phyloP scores from a whole-genome alignment of 129 eudicot species.

The Solidago caesia region DNA sequence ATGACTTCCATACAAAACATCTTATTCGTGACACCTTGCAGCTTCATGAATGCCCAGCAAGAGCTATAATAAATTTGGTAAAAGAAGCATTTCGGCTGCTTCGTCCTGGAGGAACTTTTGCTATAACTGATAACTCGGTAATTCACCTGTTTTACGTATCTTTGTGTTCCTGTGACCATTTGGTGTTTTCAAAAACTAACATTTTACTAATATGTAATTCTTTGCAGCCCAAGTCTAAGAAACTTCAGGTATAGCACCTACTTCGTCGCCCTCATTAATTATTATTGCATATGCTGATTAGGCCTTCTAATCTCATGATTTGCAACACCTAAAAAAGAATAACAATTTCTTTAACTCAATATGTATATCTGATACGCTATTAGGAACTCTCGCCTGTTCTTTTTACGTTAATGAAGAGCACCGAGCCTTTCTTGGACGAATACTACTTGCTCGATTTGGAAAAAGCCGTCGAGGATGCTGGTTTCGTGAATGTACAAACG shows the following conservation, averaged over 20 bases:
- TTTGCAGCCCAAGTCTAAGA: conserved; percentile 97
- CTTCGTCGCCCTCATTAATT: conserved; percentile 3
- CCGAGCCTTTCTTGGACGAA: conserved; percentile 92
- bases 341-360: background rate
- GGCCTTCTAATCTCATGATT: background rate
- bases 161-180: background rate
- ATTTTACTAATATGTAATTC: conserved; percentile 1
- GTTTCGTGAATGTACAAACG: conserved; percentile 66
- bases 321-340: background rate
- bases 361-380: conserved; percentile 15
- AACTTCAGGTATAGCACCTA: conserved; percentile 67
- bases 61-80: conserved; percentile 68
- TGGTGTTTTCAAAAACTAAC: conserved; percentile 4
- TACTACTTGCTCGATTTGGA: conserved; percentile 89
- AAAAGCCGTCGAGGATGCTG: conserved; percentile 56
- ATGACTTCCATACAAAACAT: background rate
- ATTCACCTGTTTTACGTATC: background rate
- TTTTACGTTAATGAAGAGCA: conserved; percentile 95
- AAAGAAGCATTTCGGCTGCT: conserved; percentile 91
- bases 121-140: conserved; percentile 91
- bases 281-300: background rate
- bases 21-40: conserved; percentile 22
- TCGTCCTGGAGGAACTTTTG: conserved; percentile 96
- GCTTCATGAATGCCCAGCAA: conserved; percentile 94
- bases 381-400: conserved; percentile 89